Evolutionary conservation across 768 basidiomycete genomes (phyloP).

Genomic region (Lactarius quietus): DNA sequence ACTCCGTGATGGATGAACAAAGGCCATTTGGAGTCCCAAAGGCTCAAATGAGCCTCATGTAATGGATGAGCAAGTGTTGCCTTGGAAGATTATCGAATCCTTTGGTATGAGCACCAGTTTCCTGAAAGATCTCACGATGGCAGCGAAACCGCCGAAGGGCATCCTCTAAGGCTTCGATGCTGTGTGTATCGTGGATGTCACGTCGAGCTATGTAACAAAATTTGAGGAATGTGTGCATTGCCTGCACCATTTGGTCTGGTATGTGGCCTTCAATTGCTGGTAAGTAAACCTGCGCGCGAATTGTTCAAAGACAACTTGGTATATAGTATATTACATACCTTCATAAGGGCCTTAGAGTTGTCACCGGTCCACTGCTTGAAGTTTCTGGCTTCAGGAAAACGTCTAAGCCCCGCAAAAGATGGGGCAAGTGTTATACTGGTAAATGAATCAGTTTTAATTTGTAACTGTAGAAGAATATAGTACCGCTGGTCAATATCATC

Average conservation of each 20-base stretch:
- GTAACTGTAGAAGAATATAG: neutral
- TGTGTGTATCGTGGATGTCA: neutral
- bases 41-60: slow-evolving; percentile 22
- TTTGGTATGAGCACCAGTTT: slow-evolving; percentile 21
- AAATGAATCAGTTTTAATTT: neutral
- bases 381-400: slow-evolving; percentile 25
- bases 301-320: neutral
- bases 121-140: slow-evolving; percentile 23
- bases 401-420: slow-evolving; percentile 21
- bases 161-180: slow-evolving; percentile 13
- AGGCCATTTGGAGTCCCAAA: slow-evolving; percentile 30
- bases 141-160: slow-evolving; percentile 23
- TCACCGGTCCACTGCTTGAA: slow-evolving; percentile 30
- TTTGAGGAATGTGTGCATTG: slow-evolving; percentile 26
- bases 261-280: slow-evolving; percentile 18
- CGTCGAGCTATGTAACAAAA: slow-evolving; percentile 30
- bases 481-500: slow-evolving; percentile 35
- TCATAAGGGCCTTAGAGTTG: slow-evolving; percentile 29
- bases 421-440: slow-evolving; percentile 27
- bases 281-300: slow-evolving; percentile 26
- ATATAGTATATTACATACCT: slow-evolving; percentile 14
- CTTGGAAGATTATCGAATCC: slow-evolving; percentile 28
- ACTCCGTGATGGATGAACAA: slow-evolving; percentile 29
- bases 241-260: slow-evolving; percentile 13
- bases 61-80: slow-evolving; percentile 32